Conservation (phyloP, 371 early-diverging fungal species). For the Mucor racemosus region DNA sequence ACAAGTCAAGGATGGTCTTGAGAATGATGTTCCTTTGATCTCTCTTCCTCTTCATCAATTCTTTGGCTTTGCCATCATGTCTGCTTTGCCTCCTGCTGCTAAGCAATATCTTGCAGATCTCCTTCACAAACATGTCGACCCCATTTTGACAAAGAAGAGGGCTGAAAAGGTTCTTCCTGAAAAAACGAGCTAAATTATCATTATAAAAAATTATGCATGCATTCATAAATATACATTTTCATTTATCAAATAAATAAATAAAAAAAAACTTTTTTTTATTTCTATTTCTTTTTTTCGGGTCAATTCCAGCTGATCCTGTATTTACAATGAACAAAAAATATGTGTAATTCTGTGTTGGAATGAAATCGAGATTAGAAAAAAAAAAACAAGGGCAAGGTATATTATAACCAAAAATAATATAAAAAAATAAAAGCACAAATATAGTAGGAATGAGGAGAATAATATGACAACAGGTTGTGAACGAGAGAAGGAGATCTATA, state of each 20-base stretch:
- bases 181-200: neutral
- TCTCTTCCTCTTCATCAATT: slow-evolving; percentile 24
- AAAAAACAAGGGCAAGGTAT: neutral
- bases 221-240: no score
- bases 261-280: no score
- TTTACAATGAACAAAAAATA: slow-evolving; percentile 21
- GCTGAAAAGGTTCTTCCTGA: neutral
- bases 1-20: slow-evolving; percentile 19
- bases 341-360: no score
- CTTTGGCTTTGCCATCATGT: slow-evolving; percentile 11
- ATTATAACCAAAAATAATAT: slow-evolving; percentile 1
- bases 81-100: slow-evolving; percentile 15
- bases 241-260: no score
- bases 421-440: slow-evolving; percentile 6
- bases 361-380: neutral
- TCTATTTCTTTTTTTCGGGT: slow-evolving; percentile 4
- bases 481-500: slow-evolving; percentile 1
- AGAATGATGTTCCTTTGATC: slow-evolving; percentile 22
- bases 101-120: slow-evolving; percentile 7
- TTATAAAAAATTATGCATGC: no score
- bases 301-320: slow-evolving; percentile 25
- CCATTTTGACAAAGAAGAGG: slow-evolving; percentile 1
- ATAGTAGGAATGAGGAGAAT: no score
- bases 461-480: neutral
- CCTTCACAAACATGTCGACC: slow-evolving; percentile 11